Conservation (phyloP, 1,284 basidiomycete species). For the Cystobasidium sp. region DNA sequence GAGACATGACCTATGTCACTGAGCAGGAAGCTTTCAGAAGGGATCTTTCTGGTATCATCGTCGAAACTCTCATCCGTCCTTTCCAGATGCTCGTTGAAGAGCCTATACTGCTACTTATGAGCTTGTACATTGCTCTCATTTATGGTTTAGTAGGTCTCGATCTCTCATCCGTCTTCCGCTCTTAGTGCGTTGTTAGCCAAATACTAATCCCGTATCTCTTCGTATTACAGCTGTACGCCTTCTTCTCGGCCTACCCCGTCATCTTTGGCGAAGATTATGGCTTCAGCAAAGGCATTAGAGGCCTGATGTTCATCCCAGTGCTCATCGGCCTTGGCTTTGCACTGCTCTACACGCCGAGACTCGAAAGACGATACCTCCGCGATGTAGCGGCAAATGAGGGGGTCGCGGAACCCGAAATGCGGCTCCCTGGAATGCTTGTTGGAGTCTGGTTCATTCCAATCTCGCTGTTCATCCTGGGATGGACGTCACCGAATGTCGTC, state of each 20-base stretch:
- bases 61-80: conserved; percentile 53
- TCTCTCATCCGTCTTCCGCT: background rate
- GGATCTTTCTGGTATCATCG: conserved; percentile 46
- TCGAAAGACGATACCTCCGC: conserved; percentile 31
- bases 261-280: conserved; percentile 53
- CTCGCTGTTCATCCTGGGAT: conserved; percentile 47
- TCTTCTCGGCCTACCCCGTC: conserved; percentile 57
- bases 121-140: conserved; percentile 53
- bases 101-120: conserved; percentile 54
- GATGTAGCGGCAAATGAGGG: conserved; percentile 51
- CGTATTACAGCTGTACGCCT: conserved; percentile 56
- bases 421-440: conserved; percentile 51
- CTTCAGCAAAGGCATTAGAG: conserved; percentile 48
- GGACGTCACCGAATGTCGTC: conserved; percentile 47
- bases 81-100: conserved; percentile 54
- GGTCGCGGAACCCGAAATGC: conserved; percentile 53
- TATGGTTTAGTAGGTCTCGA: conserved; percentile 44
- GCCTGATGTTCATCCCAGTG: conserved; percentile 51
- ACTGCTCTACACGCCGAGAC: conserved; percentile 42
- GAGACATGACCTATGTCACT: conserved; percentile 52
- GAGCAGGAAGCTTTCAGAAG: conserved; percentile 53
- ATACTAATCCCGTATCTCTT: conserved; percentile 17
- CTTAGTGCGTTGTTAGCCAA: conserved; percentile 46
- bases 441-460: conserved; percentile 24
- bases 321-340: conserved; percentile 56